These are phyloP conservation scores for Lactarius vividus DNA, from an alignment of 768 basidiomycete species.

Conservation along the genomic window DNA sequence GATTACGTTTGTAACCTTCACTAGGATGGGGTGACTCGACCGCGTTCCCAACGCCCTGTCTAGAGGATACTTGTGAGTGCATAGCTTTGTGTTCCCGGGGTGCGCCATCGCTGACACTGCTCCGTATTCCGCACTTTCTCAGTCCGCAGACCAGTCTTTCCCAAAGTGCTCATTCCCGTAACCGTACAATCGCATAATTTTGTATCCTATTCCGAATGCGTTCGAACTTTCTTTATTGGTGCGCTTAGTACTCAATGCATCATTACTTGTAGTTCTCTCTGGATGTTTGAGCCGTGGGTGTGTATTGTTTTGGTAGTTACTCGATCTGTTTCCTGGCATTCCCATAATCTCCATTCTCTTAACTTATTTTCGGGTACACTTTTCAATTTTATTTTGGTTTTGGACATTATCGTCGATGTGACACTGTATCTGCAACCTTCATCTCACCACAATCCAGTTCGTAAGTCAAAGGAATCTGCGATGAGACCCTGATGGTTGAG, in stretches of 20 bases:
- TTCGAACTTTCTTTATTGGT: neutral
- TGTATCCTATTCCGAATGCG: neutral
- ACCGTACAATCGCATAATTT: neutral
- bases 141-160: neutral
- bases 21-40: constrained; percentile 6
- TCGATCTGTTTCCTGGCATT: neutral
- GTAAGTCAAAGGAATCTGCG: neutral
- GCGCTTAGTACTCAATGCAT: neutral
- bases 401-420: neutral
- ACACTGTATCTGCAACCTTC: neutral
- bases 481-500: neutral
- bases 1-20: neutral
- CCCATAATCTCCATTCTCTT: neutral
- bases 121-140: neutral
- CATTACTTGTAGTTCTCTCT: neutral
- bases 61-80: constrained; percentile 5
- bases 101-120: constrained; percentile 1
- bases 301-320: neutral
- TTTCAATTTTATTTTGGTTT: neutral
- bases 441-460: neutral
- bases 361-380: neutral
- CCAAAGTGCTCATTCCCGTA: neutral
- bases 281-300: neutral
- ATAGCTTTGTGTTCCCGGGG: neutral
- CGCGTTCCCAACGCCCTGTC: too few species aligned